Evolutionary conservation across 805 yeast species (phyloP).

Genomic region (Lachancea dasiensis): DNA sequence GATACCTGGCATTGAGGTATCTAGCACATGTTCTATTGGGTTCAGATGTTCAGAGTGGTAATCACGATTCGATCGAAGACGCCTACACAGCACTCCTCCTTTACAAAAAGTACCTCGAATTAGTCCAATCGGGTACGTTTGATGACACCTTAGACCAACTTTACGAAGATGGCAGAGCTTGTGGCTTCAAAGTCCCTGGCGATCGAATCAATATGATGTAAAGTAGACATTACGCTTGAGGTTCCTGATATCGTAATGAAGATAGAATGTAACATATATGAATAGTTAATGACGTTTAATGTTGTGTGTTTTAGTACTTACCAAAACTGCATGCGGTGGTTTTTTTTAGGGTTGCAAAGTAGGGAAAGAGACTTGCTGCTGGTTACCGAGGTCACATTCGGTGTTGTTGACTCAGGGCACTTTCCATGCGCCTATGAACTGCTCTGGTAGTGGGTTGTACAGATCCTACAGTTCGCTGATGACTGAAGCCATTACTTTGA

Average conservation of each 20-base stretch:
- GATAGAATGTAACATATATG: not conserved
- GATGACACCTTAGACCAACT: constrained; percentile 58
- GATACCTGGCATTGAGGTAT: constrained; percentile 79
- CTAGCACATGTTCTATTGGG: constrained; percentile 73
- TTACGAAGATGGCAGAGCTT: constrained; percentile 56
- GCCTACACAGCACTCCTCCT: constrained; percentile 79
- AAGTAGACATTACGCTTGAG: too few species aligned
- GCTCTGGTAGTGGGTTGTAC: constrained; percentile 39
- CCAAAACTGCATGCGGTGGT: not conserved
- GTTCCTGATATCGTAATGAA: too few species aligned
- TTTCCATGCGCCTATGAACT: constrained; percentile 34
- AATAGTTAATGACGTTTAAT: constrained; percentile 1
- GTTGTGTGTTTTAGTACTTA: not conserved
- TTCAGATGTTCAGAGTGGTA: constrained; percentile 79
- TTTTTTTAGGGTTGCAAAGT: not conserved
- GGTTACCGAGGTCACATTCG: not conserved
- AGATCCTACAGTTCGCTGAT: constrained; percentile 26
- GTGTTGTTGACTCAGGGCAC: constrained; percentile 13
- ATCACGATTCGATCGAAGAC: constrained; percentile 97
- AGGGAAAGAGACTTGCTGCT: not conserved
- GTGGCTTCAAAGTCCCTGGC: constrained; percentile 30
- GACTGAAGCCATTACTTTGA: constrained; percentile 12
- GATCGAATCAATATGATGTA: too few species aligned
- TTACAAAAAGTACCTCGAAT: constrained; percentile 64
- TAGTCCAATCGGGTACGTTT: constrained; percentile 52